Base-by-base conservation (phyloP, 306 rosid genomes). In the Lablab purpureus region DNA sequence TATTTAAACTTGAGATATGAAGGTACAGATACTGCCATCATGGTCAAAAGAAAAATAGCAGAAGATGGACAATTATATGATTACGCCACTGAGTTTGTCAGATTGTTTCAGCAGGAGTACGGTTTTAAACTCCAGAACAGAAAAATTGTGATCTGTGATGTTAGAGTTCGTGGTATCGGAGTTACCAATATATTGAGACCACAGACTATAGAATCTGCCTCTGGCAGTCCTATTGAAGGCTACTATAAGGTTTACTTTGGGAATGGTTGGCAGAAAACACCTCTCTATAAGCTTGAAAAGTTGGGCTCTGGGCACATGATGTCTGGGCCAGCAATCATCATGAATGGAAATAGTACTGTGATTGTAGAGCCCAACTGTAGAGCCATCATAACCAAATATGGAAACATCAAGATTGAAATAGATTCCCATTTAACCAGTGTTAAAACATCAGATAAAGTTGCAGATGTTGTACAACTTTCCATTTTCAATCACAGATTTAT, bases 261-360 rank as follows among this genome's bases (percentile, higher is more conserved):
- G 25, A 87, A 83, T 81, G 89, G 91, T 83, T 89, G 98, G 97
- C 91, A 87, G 71, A 89, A 92, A 76, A 83, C 97, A 37, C 95
- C 97, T 67, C 86, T 94, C 25, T 91, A 89, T 86, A 89, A 88
- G 86, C 98, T 94, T 77, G 98, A 92, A 84, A 87, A 90, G 78
- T 77, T 94, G 75, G 90, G 92, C 18, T 86, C 72, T 66, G 97
- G 93, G 3, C 90, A 91, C 73, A 63, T 49, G 69, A 64, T 92
- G 46, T 79, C 79, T 10, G 97, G 98, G 64, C 98, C 97, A 21
- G 92, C 94, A 68, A 88, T 94, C 71, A 81, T 94, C 76, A 94
- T 94, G 98, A 94, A 94, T 47, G 97, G 98, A 69, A 94, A 94
- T 73, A 92, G 97, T 81, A 92, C 97, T 52, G 97, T 94, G 87